These are phyloP conservation scores for Pleurotus platypus DNA, from an alignment of 768 basidiomycete genomes.

Conservation along the genomic window DNA sequence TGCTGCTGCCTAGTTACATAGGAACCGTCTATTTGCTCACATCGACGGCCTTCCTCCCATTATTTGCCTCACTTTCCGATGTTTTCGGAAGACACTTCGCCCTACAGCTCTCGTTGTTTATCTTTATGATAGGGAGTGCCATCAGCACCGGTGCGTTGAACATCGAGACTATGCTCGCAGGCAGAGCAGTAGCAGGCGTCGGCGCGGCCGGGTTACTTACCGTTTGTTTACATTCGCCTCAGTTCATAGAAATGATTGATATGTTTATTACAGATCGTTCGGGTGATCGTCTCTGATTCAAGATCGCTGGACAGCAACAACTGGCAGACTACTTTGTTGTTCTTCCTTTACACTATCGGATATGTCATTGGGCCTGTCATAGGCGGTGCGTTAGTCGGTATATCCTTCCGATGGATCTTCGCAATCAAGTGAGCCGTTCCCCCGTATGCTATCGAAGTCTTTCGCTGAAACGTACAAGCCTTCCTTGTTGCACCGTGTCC, in stretches of 20 bases:
- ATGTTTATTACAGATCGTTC: constrained; percentile 27
- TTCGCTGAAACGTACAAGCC: constrained; percentile 19
- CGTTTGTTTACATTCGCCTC: background rate
- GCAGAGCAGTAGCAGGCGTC: constrained; percentile 45
- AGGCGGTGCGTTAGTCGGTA: constrained; percentile 34
- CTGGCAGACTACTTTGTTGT: constrained; percentile 35
- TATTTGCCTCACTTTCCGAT: constrained; percentile 47
- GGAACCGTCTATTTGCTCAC: constrained; percentile 49
- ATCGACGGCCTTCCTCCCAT: constrained; percentile 49
- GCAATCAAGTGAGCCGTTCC: constrained; percentile 43
- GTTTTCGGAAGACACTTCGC: constrained; percentile 47
- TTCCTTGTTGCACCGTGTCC: constrained; percentile 32
- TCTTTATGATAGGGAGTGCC: constrained; percentile 44
- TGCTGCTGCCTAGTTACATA: constrained; percentile 31
- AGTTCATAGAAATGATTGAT: background rate
- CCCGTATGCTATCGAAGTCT: background rate
- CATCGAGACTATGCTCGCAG: constrained; percentile 42
- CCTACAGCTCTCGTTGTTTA: constrained; percentile 37
- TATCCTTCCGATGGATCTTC: constrained; percentile 51
- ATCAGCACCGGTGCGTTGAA: constrained; percentile 43
- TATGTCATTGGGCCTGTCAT: constrained; percentile 41
- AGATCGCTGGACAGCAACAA: constrained; percentile 38
- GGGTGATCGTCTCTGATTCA: constrained; percentile 42
- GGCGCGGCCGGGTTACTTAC: constrained; percentile 43
- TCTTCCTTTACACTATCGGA: constrained; percentile 40